A percentile compares a stretch with the other conserved stretches of the same genome.
These are phyloP conservation scores for Akanthomyces lecanii DNA, from an alignment of 2,329 filamentous ascomycete genomes.

Conservation along the genomic window DNA sequence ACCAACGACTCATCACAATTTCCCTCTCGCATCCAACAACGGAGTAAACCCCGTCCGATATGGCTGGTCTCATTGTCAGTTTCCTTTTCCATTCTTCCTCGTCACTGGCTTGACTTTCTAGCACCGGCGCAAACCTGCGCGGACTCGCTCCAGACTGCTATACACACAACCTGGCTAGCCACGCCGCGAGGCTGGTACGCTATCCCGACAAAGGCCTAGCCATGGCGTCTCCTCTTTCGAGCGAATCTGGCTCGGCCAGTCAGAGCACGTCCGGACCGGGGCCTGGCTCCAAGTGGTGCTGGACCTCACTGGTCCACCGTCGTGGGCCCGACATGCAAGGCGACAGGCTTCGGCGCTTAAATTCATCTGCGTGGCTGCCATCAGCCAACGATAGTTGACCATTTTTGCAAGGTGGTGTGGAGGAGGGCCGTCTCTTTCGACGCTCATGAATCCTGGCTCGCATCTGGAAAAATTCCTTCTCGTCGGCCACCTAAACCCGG, in stretches of 20 bases:
- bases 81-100: background rate
- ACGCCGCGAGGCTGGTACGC: constrained; percentile 9
- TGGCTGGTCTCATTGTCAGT: background rate
- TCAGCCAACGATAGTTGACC: constrained; percentile 27
- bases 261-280: background rate
- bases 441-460: background rate
- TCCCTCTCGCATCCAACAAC: background rate
- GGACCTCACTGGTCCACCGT: background rate
- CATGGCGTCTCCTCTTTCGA: background rate
- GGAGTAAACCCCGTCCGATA: background rate
- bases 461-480: background rate
- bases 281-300: background rate
- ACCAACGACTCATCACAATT: background rate
- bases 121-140: constrained; percentile 5
- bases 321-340: constrained; percentile 44
- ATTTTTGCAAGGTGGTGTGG: constrained; percentile 10
- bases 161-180: background rate
- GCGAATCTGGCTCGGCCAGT: background rate
- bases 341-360: constrained; percentile 56
- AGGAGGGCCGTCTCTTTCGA: background rate
- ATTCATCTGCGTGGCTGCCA: constrained; percentile 39
- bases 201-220: constrained; percentile 6
- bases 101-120: background rate
- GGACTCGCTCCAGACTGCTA: background rate
- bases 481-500: background rate